Percentiles rank a stretch among this genome's conserved stretches.
phyloP scores from a whole-genome alignment of 768 basidiomycete genomes.

The Mycena pura region DNA sequence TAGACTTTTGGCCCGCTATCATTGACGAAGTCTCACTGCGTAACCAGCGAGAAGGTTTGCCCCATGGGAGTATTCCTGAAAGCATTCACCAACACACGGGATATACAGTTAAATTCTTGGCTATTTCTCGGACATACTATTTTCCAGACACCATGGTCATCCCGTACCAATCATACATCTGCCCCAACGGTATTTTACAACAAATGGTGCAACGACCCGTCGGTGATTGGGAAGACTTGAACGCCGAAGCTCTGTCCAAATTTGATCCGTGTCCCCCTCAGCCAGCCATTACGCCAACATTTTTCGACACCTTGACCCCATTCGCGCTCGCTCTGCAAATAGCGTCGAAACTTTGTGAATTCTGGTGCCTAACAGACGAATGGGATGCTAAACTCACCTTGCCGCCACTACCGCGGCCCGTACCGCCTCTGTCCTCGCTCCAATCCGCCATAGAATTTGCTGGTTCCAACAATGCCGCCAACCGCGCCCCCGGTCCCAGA shows the following conservation, averaged over 20 bases:
- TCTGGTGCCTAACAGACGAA: slow-evolving; percentile 78
- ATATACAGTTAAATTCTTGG: slow-evolving; percentile 76
- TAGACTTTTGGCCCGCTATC: slow-evolving; percentile 78
- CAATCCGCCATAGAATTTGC: slow-evolving; percentile 55
- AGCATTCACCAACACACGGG: slow-evolving; percentile 18
- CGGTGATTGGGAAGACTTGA: slow-evolving; percentile 48
- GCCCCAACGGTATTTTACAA: slow-evolving; percentile 56
- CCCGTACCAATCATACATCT: slow-evolving; percentile 76
- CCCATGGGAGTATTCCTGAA: neutral
- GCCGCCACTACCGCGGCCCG: slow-evolving; percentile 34
- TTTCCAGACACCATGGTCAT: slow-evolving; percentile 66
- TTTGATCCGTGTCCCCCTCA: slow-evolving; percentile 60
- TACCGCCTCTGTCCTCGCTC: slow-evolving; percentile 38
- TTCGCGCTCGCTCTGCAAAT: slow-evolving; percentile 78
- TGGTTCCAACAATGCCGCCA: slow-evolving; percentile 46
- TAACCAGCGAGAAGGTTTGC: slow-evolving; percentile 45
- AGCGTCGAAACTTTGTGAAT: slow-evolving; percentile 63
- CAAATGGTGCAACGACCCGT: slow-evolving; percentile 53
- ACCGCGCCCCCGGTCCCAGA: too few relatives aligned
- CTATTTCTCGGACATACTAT: slow-evolving; percentile 53
- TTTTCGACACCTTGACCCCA: slow-evolving; percentile 62
- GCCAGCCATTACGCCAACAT: slow-evolving; percentile 36
- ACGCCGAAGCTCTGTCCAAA: slow-evolving; percentile 43
- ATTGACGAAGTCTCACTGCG: slow-evolving; percentile 64
- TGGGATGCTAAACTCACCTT: slow-evolving; percentile 65